phyloP scores from a whole-genome alignment of 192 early-diverging fungal species.

The Neocallimastix lanati region DNA sequence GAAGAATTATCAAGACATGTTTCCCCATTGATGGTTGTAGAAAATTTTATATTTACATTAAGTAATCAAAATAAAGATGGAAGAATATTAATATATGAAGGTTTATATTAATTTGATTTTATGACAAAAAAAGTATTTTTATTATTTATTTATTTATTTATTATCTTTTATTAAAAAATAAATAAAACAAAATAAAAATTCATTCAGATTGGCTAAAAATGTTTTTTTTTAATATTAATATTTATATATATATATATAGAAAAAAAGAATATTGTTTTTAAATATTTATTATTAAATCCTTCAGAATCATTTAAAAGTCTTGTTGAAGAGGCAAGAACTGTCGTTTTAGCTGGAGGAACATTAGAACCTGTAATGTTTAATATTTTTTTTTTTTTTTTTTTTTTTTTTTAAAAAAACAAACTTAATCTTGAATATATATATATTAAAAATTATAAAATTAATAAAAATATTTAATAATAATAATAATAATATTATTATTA shows the following conservation, averaged over 20 bases:
- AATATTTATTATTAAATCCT: conserved; percentile 77
- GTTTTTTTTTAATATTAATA: too few species aligned
- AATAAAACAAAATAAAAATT: too few species aligned
- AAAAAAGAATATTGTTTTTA: conserved; percentile 18
- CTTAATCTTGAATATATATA: too few species aligned
- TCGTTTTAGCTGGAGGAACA: conserved; percentile 81
- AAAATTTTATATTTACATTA: conserved; percentile 32
- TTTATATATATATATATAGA: too few species aligned
- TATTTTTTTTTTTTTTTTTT: conserved; percentile 8
- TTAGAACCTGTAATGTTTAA: conserved; percentile 58
- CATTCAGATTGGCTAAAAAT: too few species aligned
- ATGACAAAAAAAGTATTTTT: too few species aligned
- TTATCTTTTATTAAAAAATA: too few species aligned
- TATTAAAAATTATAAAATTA: too few species aligned
- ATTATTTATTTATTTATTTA: too few species aligned
- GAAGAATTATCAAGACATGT: conserved; percentile 3
- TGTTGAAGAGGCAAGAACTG: conserved; percentile 56
- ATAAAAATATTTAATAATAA: too few species aligned
- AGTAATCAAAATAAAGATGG: conserved; percentile 49
- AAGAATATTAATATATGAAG: conserved; percentile 28
- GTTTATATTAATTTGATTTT: too few species aligned
- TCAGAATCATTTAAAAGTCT: conserved; percentile 57
- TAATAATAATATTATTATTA: too few species aligned
- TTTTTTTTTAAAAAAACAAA: conserved; percentile 4
- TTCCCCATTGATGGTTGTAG: conserved; percentile 18